Percentiles rank a stretch among this genome's conserved stretches.
Evolutionary conservation across 2,329 filamentous ascomycete species (phyloP).

Genomic region (Claviceps monticola): DNA sequence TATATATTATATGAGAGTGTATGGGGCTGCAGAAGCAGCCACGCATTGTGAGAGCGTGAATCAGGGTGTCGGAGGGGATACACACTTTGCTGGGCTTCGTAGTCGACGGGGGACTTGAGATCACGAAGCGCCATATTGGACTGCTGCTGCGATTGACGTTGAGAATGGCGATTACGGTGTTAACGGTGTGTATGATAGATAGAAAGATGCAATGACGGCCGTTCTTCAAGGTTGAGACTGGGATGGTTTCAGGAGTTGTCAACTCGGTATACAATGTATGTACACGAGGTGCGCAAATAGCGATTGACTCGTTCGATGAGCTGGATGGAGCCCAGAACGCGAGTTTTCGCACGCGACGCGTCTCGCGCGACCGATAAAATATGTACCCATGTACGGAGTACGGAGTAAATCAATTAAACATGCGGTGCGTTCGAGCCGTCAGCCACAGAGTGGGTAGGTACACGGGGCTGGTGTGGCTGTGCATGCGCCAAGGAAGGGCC

Average conservation of each 20-base stretch:
- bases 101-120: conserved; percentile 68
- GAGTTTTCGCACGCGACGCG: conserved; percentile 6
- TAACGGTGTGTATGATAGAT: background rate
- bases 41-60: background rate
- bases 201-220: background rate
- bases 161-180: background rate
- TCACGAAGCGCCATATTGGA: conserved; percentile 70
- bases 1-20: background rate
- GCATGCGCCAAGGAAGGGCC: background rate
- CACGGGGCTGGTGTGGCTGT: background rate
- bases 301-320: too few relatives aligned
- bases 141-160: background rate
- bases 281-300: too few relatives aligned
- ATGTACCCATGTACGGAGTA: conserved; percentile 3
- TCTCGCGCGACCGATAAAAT: conserved; percentile 10
- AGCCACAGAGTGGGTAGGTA: background rate
- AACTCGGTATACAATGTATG: too few relatives aligned
- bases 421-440: background rate
- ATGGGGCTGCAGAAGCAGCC: background rate
- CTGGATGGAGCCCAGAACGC: too few relatives aligned
- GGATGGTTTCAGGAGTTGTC: background rate
- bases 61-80: conserved; percentile 7
- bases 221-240: conserved; percentile 10
- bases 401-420: conserved; percentile 5
- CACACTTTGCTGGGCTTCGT: conserved; percentile 72